phyloP scores from a whole-genome alignment of 768 basidiomycete genomes.

The Phlebiopsis gigantea region DNA sequence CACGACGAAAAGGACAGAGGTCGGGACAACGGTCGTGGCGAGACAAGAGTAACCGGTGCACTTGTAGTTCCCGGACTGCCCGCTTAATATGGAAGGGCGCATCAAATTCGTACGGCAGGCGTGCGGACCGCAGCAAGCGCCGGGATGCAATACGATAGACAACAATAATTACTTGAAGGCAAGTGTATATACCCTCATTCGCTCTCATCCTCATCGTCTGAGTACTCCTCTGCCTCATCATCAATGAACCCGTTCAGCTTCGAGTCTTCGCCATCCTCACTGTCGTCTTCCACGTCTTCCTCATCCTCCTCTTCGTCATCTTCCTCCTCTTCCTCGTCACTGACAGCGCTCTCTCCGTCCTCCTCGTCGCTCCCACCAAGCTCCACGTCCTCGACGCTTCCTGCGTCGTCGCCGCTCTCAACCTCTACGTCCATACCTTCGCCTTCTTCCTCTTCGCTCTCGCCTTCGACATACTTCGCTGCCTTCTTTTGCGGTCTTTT shows the following conservation, averaged over 20 bases:
- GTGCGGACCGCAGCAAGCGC: background rate
- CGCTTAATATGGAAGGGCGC: background rate
- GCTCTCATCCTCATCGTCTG: slow-evolving; percentile 41
- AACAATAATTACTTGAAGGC: background rate
- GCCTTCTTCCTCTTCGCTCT: slow-evolving; percentile 62
- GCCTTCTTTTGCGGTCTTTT: slow-evolving; percentile 32
- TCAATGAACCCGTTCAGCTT: slow-evolving; percentile 35
- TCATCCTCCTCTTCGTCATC: slow-evolving; percentile 54
- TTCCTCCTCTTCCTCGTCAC: slow-evolving; percentile 39
- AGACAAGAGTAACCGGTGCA: background rate
- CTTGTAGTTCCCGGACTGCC: background rate
- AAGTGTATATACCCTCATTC: slow-evolving; percentile 12
- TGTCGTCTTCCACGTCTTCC: slow-evolving; percentile 44
- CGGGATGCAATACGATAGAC: too few species aligned
- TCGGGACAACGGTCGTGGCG: background rate
- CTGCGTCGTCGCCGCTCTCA: slow-evolving; percentile 62
- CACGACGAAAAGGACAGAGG: background rate
- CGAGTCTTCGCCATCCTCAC: slow-evolving; percentile 22
- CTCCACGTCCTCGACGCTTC: slow-evolving; percentile 76
- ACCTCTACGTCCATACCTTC: slow-evolving; percentile 50
- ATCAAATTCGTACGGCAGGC: background rate
- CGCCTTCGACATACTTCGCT: slow-evolving; percentile 70
- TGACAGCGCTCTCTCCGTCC: slow-evolving; percentile 44
- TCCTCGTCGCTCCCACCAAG: slow-evolving; percentile 58
- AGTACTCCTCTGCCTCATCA: slow-evolving; percentile 56